Conservation (phyloP, 352 stramenopile species). For the Globisporangium cystogenes region DNA sequence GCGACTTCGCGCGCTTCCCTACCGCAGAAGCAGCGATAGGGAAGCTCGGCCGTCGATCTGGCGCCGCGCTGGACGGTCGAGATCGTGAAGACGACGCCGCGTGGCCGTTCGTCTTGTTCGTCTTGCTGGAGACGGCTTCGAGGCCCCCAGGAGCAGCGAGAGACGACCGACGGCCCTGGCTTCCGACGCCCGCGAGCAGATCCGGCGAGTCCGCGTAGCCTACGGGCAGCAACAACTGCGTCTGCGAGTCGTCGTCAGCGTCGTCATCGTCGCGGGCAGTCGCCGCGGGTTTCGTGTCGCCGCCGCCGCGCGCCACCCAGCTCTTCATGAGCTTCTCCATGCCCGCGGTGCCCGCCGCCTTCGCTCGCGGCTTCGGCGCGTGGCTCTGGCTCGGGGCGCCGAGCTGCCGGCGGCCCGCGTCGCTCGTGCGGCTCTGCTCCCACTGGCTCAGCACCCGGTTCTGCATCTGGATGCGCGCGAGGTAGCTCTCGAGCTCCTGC, state of each 20-base stretch:
- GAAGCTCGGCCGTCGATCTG: no score
- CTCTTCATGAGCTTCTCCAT: constrained; percentile 14
- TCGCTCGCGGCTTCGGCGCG: constrained; percentile 4
- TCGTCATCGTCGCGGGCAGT: constrained; percentile 6
- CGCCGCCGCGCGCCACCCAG: constrained; percentile 7
- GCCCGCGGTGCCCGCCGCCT: constrained; percentile 3
- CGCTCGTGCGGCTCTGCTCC: constrained; percentile 22
- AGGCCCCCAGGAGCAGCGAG: background rate
- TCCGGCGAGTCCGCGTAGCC: constrained; percentile 11
- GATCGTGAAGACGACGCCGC: no score
- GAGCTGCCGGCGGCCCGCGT: constrained; percentile 1
- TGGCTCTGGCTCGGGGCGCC: background rate
- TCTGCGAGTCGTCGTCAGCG: constrained; percentile 14
- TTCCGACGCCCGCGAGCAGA: constrained; percentile 1
- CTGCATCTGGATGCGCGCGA: constrained; percentile 44
- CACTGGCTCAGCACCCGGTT: constrained; percentile 40
- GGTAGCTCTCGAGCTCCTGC: constrained; percentile 46
- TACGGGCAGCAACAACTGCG: constrained; percentile 9
- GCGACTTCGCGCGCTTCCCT: constrained; percentile 5
- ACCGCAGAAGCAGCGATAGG: no score
- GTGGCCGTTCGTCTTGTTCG: no score
- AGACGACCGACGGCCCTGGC: background rate
- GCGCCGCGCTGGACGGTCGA: background rate
- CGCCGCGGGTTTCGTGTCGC: constrained; percentile 4
- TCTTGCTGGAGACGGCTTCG: background rate